Conservation (phyloP, 148 eudicot genomes). For the Persicaria maculosa region DNA sequence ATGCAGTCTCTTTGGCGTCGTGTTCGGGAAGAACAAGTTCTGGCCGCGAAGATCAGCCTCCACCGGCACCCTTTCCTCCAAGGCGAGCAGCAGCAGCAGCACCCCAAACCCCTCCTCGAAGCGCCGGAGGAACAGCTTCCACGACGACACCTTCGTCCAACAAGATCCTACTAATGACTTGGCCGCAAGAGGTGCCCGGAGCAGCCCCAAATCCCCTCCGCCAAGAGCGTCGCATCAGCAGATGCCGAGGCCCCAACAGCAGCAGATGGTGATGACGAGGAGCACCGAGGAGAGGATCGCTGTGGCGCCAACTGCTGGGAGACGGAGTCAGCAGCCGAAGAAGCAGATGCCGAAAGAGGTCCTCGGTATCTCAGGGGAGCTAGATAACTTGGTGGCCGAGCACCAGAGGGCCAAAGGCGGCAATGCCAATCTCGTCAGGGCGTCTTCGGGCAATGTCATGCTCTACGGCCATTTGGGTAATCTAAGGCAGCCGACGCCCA, state of each 20-base stretch:
- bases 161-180: background rate
- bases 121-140: slow-evolving; percentile 34
- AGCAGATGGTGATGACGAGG: background rate
- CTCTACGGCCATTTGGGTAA: slow-evolving; percentile 63
- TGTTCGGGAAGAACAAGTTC: slow-evolving; percentile 44
- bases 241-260: background rate
- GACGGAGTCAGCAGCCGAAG: slow-evolving; percentile 15
- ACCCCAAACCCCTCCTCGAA: slow-evolving; percentile 24
- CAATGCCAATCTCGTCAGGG: slow-evolving; percentile 41
- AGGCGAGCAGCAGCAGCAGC: slow-evolving; percentile 12
- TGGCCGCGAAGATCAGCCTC: slow-evolving; percentile 56
- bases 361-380: slow-evolving; percentile 69
- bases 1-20: slow-evolving; percentile 58
- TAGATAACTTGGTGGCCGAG: slow-evolving; percentile 73
- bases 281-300: slow-evolving; percentile 3
- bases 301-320: background rate
- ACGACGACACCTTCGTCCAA: slow-evolving; percentile 22
- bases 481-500: slow-evolving; percentile 37
- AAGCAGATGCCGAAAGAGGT: slow-evolving; percentile 32
- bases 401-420: slow-evolving; percentile 51
- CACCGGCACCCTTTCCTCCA: slow-evolving; percentile 30
- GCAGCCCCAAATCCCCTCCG: background rate
- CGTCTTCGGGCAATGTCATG: slow-evolving; percentile 78
- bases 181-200: background rate
- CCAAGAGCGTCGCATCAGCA: background rate